A percentile compares a stretch with the other conserved stretches of the same genome.
Evolutionary conservation across 202 grass and related monocot genomes (phyloP).

Genomic region (Cymbopogon flexuosus): DNA sequence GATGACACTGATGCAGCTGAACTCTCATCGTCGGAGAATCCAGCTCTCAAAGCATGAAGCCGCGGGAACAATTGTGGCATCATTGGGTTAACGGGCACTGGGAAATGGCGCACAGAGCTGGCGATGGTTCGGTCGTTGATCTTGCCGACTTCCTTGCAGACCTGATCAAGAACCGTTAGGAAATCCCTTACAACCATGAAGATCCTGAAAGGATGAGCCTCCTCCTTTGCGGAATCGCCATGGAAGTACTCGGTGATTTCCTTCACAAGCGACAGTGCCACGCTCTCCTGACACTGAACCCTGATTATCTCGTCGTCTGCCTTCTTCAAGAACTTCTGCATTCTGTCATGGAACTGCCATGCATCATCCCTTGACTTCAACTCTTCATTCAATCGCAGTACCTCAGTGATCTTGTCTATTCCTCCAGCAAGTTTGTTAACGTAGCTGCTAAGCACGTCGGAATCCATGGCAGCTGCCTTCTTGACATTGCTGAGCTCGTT

Average conservation of each 20-base stretch:
- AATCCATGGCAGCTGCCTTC: constrained; percentile 73
- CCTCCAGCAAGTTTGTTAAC: constrained; percentile 59
- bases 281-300: constrained; percentile 62
- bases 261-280: constrained; percentile 60
- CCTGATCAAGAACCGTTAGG: constrained; percentile 62
- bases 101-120: constrained; percentile 51
- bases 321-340: constrained; percentile 65
- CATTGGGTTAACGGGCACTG: constrained; percentile 53
- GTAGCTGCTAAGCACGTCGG: constrained; percentile 54
- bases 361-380: constrained; percentile 38
- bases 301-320: constrained; percentile 65
- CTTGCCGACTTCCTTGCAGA: constrained; percentile 64
- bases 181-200: constrained; percentile 86
- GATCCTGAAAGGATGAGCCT: constrained; percentile 77
- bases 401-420: constrained; percentile 66
- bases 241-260: constrained; percentile 81
- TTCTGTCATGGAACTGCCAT: constrained; percentile 50
- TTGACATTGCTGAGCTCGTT: constrained; percentile 69
- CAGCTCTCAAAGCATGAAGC: constrained; percentile 53
- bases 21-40: constrained; percentile 69
- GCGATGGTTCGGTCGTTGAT: constrained; percentile 51
- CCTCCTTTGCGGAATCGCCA: constrained; percentile 65
- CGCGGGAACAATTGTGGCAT: constrained; percentile 60
- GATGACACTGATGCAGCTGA: constrained; percentile 45
- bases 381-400: constrained; percentile 50